Evolutionary conservation across 2,329 filamentous ascomycete genomes (phyloP).

Genomic region (Apiospora rasikravindrae): DNA sequence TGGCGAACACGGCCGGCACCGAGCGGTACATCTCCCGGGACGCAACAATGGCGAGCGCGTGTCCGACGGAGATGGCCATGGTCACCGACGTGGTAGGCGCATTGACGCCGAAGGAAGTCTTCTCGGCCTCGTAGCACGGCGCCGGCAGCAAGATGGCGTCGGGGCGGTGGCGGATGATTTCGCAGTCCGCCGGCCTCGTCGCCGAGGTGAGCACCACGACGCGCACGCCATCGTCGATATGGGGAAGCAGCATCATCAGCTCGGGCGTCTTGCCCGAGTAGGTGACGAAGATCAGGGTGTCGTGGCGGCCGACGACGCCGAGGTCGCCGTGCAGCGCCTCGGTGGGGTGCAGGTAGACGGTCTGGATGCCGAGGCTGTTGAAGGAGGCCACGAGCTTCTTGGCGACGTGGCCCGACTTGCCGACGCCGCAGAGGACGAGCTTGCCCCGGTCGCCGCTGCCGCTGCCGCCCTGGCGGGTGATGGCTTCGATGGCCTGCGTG

Average conservation of each 20-base stretch:
- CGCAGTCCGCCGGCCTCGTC: slow-evolving; percentile 69
- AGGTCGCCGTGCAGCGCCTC: slow-evolving; percentile 93
- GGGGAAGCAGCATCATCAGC: slow-evolving; percentile 75
- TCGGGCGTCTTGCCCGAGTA: slow-evolving; percentile 90
- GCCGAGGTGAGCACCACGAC: slow-evolving; percentile 82
- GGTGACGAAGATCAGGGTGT: slow-evolving; percentile 85
- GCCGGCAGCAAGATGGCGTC: slow-evolving; percentile 80
- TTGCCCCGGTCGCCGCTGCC: slow-evolving; percentile 65
- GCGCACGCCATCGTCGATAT: slow-evolving; percentile 71
- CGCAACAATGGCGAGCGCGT: slow-evolving; percentile 82
- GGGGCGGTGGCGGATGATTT: slow-evolving; percentile 65
- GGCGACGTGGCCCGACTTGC: slow-evolving; percentile 91
- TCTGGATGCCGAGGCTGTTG: slow-evolving; percentile 82
- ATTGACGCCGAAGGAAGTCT: slow-evolving; percentile 79
- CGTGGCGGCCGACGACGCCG: slow-evolving; percentile 75
- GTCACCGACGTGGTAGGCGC: slow-evolving; percentile 93
- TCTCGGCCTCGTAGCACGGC: slow-evolving; percentile 83
- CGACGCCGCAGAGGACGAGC: slow-evolving; percentile 83
- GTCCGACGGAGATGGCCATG: slow-evolving; percentile 83
- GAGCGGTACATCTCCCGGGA: slow-evolving; percentile 72
- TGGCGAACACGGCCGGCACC: slow-evolving; percentile 67
- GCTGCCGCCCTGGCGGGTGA: slow-evolving; percentile 62
- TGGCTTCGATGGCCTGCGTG: slow-evolving; percentile 70
- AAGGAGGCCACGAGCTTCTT: slow-evolving; percentile 93
- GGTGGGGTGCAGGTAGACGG: slow-evolving; percentile 85